These are phyloP conservation scores for Stylosanthes scabra DNA, from an alignment of 331 rosid species.

Conservation along the genomic window DNA sequence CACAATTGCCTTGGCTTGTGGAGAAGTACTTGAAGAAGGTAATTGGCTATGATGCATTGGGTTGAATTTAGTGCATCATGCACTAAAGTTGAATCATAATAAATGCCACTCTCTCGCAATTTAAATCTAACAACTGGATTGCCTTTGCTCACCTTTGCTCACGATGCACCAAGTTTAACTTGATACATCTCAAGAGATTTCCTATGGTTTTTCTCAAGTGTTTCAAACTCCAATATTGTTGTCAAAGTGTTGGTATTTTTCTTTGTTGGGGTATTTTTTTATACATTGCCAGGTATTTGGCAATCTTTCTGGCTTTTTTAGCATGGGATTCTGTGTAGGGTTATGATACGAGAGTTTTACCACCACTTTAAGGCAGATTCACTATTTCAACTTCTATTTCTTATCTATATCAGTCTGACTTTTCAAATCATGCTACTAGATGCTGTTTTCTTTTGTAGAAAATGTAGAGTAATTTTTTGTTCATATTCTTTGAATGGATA, in stretches of 20 bases:
- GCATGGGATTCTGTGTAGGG: slow-evolving; percentile 14
- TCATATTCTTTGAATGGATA: slow-evolving; percentile 28
- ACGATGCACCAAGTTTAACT: no score
- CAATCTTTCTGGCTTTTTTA: no score
- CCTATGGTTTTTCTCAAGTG: slow-evolving; percentile 2
- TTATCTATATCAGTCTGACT: slow-evolving; percentile 12
- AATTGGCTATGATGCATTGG: slow-evolving; percentile 9
- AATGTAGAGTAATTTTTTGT: slow-evolving; percentile 3
- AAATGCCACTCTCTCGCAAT: no score
- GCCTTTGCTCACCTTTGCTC: no score
- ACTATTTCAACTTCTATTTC: slow-evolving; percentile 25
- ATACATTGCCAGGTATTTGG: slow-evolving; percentile 78
- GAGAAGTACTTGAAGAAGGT: slow-evolving; percentile 97
- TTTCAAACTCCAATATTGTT: slow-evolving; percentile 11
- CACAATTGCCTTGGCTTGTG: slow-evolving; percentile 97
- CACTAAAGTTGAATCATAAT: no score
- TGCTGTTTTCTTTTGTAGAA: slow-evolving; percentile 31
- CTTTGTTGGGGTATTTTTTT: no score
- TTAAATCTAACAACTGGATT: no score
- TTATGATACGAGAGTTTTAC: slow-evolving; percentile 10
- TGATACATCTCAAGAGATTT: background rate
- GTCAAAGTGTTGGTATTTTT: slow-evolving; percentile 13
- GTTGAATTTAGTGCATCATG: background rate
- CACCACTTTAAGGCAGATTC: slow-evolving; percentile 27
- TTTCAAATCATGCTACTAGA: background rate